Evolutionary conservation across 257 asterid species (phyloP).

Genomic region (Fraxinus quadrangulata): DNA sequence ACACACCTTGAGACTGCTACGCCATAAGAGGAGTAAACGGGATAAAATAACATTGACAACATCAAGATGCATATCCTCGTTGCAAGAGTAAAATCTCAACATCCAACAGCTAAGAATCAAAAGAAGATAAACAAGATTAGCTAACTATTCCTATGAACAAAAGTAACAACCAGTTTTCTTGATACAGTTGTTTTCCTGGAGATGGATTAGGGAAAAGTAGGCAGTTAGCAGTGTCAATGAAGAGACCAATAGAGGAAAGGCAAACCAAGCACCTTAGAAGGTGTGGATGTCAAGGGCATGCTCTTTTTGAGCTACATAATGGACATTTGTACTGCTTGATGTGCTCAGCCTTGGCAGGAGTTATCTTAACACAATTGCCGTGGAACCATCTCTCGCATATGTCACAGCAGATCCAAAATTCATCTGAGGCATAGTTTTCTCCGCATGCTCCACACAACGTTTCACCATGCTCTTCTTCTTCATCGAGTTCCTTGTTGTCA

Average conservation of each 20-base stretch:
- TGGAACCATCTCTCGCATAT: conserved; percentile 86
- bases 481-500: conserved; percentile 50
- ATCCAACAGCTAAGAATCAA: too few species aligned
- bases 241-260: conserved; percentile 23
- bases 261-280: conserved; percentile 18
- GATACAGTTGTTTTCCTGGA: too few species aligned
- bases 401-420: conserved; percentile 87
- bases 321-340: conserved; percentile 94
- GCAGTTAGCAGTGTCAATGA: conserved; percentile 28
- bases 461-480: conserved; percentile 67
- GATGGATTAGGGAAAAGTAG: conserved; percentile 16
- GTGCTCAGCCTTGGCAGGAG: conserved; percentile 89
- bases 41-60: too few species aligned
- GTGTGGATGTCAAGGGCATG: conserved; percentile 51
- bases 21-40: too few species aligned
- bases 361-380: conserved; percentile 81
- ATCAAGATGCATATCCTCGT: too few species aligned
- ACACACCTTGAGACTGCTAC: too few species aligned
- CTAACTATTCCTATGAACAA: too few species aligned
- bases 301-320: conserved; percentile 57
- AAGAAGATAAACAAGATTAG: too few species aligned
- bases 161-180: too few species aligned
- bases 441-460: conserved; percentile 72
- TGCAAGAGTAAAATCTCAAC: too few species aligned
- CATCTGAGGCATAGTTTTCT: conserved; percentile 65